Conservation (phyloP, 2,329 filamentous ascomycete genomes). For the Teratosphaeria epicoccoides region DNA sequence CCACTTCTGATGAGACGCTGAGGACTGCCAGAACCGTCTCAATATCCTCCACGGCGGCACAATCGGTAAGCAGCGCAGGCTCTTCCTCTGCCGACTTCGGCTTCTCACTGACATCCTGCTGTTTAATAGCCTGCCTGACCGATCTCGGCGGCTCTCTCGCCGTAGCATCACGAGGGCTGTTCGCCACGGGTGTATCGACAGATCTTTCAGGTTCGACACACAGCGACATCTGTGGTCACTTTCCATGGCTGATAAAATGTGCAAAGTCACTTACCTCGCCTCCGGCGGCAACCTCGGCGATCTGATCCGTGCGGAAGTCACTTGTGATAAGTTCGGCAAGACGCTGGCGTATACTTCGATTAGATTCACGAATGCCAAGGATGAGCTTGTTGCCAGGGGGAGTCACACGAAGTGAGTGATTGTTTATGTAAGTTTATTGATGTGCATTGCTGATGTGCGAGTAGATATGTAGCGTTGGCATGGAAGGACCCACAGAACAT, state of each 20-base stretch:
- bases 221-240: too few relatives aligned
- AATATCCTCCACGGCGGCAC: slow-evolving; percentile 69
- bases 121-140: slow-evolving; percentile 66
- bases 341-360: slow-evolving; percentile 55
- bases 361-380: slow-evolving; percentile 48
- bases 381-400: slow-evolving; percentile 52
- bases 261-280: slow-evolving; percentile 50
- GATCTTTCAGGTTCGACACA: slow-evolving; percentile 48
- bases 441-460: not conserved
- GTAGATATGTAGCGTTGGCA: slow-evolving; percentile 46
- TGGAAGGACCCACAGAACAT: slow-evolving; percentile 55
- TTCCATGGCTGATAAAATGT: not conserved
- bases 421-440: not conserved
- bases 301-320: slow-evolving; percentile 40
- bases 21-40: slow-evolving; percentile 53
- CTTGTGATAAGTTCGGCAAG: slow-evolving; percentile 56
- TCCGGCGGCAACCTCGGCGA: slow-evolving; percentile 55
- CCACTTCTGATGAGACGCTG: not conserved
- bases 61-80: too few relatives aligned
- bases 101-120: too few relatives aligned
- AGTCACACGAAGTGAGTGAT: slow-evolving; percentile 53
- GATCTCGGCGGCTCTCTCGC: slow-evolving; percentile 57
- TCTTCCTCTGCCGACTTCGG: too few relatives aligned
- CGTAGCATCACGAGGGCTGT: slow-evolving; percentile 54
- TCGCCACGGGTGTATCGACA: slow-evolving; percentile 56